Evolutionary conservation across 2,329 filamentous ascomycete species (phyloP).

Genomic region (Diaporthe citri): DNA sequence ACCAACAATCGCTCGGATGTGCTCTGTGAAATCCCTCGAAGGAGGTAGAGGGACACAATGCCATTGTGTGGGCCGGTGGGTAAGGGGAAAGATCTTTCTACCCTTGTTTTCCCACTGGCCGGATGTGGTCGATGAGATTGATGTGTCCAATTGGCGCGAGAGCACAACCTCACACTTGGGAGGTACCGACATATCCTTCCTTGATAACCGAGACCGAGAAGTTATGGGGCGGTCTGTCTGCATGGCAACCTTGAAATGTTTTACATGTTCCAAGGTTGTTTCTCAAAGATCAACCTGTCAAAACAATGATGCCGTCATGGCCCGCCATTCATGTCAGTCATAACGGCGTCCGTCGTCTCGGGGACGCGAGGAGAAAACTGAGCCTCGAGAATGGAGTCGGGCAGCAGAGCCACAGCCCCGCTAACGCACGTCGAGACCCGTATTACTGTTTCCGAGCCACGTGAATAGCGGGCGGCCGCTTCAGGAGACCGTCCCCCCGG

Average conservation of each 20-base stretch:
- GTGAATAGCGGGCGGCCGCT: constrained; percentile 30
- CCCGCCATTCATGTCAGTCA: constrained; percentile 4
- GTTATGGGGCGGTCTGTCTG: not conserved
- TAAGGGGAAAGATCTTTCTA: not conserved
- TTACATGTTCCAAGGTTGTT: not conserved
- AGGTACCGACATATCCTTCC: not conserved
- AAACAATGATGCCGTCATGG: constrained; percentile 21
- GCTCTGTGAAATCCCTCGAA: not conserved
- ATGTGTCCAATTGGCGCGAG: not conserved
- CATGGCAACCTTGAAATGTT: not conserved
- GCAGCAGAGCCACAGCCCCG: constrained; percentile 28
- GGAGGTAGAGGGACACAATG: not conserved
- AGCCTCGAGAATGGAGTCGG: constrained; percentile 38
- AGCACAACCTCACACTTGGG: not conserved
- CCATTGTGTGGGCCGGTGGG: not conserved
- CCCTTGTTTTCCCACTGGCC: not conserved
- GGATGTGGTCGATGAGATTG: not conserved
- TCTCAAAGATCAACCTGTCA: not conserved
- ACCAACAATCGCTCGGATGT: not conserved
- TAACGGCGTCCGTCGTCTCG: constrained; percentile 18
- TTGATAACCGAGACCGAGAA: not conserved
- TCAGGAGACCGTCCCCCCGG: constrained; percentile 18
- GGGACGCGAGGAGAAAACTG: constrained; percentile 19
- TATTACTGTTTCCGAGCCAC: constrained; percentile 33
- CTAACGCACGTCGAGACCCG: constrained; percentile 24